These are phyloP conservation scores for Aspergillus ostianus DNA, from an alignment of 495 filamentous ascomycete genomes.

Conservation along the genomic window DNA sequence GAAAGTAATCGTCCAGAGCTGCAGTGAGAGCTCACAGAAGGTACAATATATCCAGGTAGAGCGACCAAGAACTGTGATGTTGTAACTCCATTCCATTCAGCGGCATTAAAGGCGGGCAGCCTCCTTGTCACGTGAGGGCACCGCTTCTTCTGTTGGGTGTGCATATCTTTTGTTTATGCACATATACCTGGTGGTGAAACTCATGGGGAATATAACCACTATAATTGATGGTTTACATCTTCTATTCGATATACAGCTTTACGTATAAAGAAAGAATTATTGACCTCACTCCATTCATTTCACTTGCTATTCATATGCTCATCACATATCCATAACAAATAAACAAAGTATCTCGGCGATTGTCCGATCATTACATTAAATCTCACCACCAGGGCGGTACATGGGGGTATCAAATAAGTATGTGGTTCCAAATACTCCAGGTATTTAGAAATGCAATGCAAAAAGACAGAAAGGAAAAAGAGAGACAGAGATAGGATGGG, in stretches of 20 bases:
- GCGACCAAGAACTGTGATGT: not conserved
- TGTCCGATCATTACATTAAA: constrained; percentile 10
- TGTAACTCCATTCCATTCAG: not conserved
- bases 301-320: constrained; percentile 1
- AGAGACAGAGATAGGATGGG: not conserved
- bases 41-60: not conserved
- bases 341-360: not conserved
- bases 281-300: not conserved
- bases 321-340: not conserved
- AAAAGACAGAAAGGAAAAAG: not conserved
- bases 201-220: no score
- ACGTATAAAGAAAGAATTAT: not conserved
- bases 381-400: constrained; percentile 6
- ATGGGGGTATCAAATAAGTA: constrained; percentile 10
- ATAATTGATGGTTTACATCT: no score
- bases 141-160: no score
- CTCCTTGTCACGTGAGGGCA: not conserved
- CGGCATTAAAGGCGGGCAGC: not conserved
- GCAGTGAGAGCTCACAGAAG: not conserved
- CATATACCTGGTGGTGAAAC: no score
- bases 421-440: constrained; percentile 2
- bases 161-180: no score
- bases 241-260: no score
- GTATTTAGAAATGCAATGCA: constrained; percentile 1
- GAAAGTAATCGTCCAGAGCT: not conserved